A percentile compares a stretch with the other conserved stretches of the same genome.
phyloP scores from a whole-genome alignment of 208 protist species.

The Leishmania major region DNA sequence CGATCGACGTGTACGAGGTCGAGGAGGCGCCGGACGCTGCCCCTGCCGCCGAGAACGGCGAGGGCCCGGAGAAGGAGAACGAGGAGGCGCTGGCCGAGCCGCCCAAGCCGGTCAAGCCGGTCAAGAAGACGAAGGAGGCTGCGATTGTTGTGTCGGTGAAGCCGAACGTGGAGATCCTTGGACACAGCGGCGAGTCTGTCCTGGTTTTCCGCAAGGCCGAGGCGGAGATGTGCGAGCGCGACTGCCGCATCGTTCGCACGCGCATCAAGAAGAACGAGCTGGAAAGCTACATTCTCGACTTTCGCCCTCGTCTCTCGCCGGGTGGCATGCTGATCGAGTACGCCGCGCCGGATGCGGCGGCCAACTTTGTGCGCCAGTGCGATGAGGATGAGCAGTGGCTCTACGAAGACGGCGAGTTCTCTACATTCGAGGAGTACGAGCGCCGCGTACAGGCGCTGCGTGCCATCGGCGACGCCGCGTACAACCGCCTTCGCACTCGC shows the following conservation, averaged over 20 bases:
- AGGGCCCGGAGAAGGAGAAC: slow-evolving; percentile 31
- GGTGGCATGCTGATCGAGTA: slow-evolving; percentile 77
- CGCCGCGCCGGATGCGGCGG: slow-evolving; percentile 47
- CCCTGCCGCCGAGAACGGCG: slow-evolving; percentile 30
- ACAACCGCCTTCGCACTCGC: slow-evolving; percentile 51
- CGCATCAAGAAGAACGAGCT: slow-evolving; percentile 91
- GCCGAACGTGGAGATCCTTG: slow-evolving; percentile 59
- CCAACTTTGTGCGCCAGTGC: slow-evolving; percentile 63
- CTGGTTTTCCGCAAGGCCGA: slow-evolving; percentile 69
- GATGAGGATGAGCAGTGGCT: slow-evolving; percentile 88
- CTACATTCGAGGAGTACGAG: slow-evolving; percentile 70
- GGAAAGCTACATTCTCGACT: slow-evolving; percentile 92
- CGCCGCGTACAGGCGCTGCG: slow-evolving; percentile 73
- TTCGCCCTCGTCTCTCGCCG: slow-evolving; percentile 60
- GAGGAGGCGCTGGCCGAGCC: slow-evolving; percentile 28
- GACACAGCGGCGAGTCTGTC: slow-evolving; percentile 48
- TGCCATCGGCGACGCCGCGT: slow-evolving; percentile 79
- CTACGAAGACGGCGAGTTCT: slow-evolving; percentile 87
- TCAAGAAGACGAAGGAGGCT: slow-evolving; percentile 44
- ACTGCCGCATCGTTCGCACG: slow-evolving; percentile 65
- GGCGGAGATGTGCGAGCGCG: slow-evolving; percentile 75
- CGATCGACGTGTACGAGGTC: slow-evolving; percentile 81
- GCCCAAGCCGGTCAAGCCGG: slow-evolving; percentile 13
- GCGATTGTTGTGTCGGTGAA: slow-evolving; percentile 55
- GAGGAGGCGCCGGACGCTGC: slow-evolving; percentile 39